Base-by-base conservation (phyloP, 495 filamentous ascomycete genomes). In the Lepidopterella palustris region DNA sequence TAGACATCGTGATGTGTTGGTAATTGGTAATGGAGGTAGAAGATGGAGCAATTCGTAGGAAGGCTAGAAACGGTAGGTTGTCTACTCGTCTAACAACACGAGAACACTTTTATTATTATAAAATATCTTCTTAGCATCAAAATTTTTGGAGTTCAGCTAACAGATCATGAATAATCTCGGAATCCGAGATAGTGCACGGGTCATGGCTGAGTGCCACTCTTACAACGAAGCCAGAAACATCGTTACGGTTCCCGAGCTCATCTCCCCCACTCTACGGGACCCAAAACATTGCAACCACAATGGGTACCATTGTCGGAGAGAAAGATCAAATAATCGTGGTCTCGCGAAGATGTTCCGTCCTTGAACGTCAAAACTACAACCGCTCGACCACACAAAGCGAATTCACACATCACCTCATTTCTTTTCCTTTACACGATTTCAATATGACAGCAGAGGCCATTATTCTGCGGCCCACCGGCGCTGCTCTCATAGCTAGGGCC, bases 401-500 rank as follows among this genome's bases (percentile, higher is more conserved):
- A n/a, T n/a, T n/a, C n/a, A n/a, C n/a, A n/a, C n/a, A n/a, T n/a
- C n/a, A n/a, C n/a, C n/a, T n/a, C n/a, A n/a, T n/a, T n/a, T n/a
- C n/a, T n/a, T n/a, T n/a, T n/a, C n/a, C n/a, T 42, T 42, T 18
- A 13, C 3, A 29, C 18, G n/a, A 0, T 49, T 18, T 23, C 39
- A 60, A 13, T 1, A 60, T 60, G 58, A 54, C 58, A 18, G 51
- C 58, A 55, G 51, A 55, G 48, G 3, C 21, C n/a, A 55, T 11
- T 23, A 55, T 31, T 18, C 23, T 28, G 5, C 51, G 35, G 11
- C 61, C 57, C 15, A 66, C 78, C 5, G 84, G 83, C 29, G 82
- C 84, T 18, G 75, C 80, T 45, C 68, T 84, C 2, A 82, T 86
- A 57, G 84, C 83, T 18, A 71, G 72, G 50, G 75, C 79, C 27